A percentile compares a stretch with the other conserved stretches of the same genome.
These are phyloP conservation scores for Trichoderma sp. DNA, from an alignment of 2,329 filamentous ascomycete genomes.

Conservation along the genomic window DNA sequence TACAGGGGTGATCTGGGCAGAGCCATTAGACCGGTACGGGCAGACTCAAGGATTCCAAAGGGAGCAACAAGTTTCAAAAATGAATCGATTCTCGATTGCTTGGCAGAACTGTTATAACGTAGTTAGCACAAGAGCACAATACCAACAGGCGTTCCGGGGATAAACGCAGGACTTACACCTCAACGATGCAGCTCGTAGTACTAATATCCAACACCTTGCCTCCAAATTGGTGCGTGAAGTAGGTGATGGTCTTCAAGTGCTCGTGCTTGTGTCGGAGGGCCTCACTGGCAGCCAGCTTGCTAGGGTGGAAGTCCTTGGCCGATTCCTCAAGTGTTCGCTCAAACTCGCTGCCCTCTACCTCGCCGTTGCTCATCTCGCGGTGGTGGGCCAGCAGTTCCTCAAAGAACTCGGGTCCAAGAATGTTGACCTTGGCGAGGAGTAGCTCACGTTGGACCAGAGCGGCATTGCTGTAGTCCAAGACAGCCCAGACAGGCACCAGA, in stretches of 20 bases:
- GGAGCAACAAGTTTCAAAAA: slow-evolving; percentile 94
- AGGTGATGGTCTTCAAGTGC: slow-evolving; percentile 93
- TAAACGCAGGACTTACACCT: slow-evolving; percentile 65
- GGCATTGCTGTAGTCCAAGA: slow-evolving; percentile 90
- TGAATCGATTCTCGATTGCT: slow-evolving; percentile 89
- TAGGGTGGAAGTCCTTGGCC: slow-evolving; percentile 80
- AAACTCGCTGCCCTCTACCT: slow-evolving; percentile 45
- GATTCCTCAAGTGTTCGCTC: slow-evolving; percentile 45
- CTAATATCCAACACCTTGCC: slow-evolving; percentile 98
- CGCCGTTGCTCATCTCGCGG: slow-evolving; percentile 70
- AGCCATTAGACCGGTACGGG: slow-evolving; percentile 94
- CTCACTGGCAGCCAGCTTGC: slow-evolving; percentile 79
- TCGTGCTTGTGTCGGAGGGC: slow-evolving; percentile 95
- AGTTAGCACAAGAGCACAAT: slow-evolving; percentile 26
- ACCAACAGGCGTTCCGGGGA: background rate
- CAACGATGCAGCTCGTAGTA: slow-evolving; percentile 97
- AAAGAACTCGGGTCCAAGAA: slow-evolving; percentile 95
- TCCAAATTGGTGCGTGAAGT: slow-evolving; percentile 94
- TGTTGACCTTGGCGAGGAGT: slow-evolving; percentile 93
- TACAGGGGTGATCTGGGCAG: slow-evolving; percentile 88
- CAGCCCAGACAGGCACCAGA: slow-evolving; percentile 95
- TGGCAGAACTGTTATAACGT: slow-evolving; percentile 67
- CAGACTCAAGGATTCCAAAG: slow-evolving; percentile 95
- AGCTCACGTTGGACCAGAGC: slow-evolving; percentile 95
- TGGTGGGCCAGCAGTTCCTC: slow-evolving; percentile 96